Base-by-base conservation (phyloP, 2,329 filamentous ascomycete genomes). In the Passalora sequoiae region DNA sequence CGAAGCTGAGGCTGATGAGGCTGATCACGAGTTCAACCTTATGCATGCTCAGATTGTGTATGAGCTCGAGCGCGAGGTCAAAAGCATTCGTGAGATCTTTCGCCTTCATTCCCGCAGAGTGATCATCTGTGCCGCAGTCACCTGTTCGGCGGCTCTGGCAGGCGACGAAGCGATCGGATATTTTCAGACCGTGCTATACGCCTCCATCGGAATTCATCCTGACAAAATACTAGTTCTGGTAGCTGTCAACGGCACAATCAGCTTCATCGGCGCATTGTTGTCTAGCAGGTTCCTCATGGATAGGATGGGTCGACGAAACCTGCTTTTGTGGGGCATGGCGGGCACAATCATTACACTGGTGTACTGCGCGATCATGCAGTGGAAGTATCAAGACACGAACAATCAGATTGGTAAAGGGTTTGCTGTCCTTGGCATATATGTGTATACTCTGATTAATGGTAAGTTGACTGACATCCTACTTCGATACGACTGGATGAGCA, bases 341-440 rank as follows among this genome's bases (percentile, higher is more conserved):
- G 70, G 72, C 1, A 68, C 78, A 20, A 63, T 77, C 13, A 13
- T 76, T 12, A 68, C 75, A 36, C 73, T 78, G 53, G 76, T 78
- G 40, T 79, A 78, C 50, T 67, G 74, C 0, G 72, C 75, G 1
- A 69, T 78, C 28, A 78, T 79, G 73, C 75, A 78, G 57, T 65
- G 66, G 30, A 57, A 69, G 32, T 79, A 77, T 56, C 72, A 77
- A 51, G 64, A 73, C 45, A 75, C 70, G 1, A 57, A 73, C 40
- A 78, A 78, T 55, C 60, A 62, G 4, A 55, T 77, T 20, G 76
- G 76, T 31, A 78, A 80, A 53, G 76, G 74, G 0, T 79, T 78
- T 53, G 73, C 76, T 1, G 70, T 80, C 27, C 60, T 78, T 1
- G 76, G 75, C 0, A 78, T 79, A 19, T 79, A 30, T 30, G 6